These are phyloP conservation scores for Colletotrichum australisinense DNA, from an alignment of 2,329 filamentous ascomycete genomes.

Conservation along the genomic window DNA sequence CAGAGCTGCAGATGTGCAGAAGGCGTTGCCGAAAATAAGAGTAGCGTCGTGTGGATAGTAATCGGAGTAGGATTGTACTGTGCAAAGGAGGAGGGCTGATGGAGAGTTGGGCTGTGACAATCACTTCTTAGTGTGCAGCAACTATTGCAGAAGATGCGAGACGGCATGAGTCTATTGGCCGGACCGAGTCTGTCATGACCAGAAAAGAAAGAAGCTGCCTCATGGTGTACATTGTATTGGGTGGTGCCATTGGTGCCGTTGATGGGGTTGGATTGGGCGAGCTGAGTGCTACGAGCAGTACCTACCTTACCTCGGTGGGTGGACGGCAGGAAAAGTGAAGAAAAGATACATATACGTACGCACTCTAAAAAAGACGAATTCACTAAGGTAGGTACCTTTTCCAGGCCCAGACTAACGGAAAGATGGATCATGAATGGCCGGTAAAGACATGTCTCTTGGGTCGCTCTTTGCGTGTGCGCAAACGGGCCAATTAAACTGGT, in stretches of 20 bases:
- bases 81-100: not conserved
- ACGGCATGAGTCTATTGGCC: conserved; percentile 15
- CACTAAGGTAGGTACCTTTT: too few species aligned
- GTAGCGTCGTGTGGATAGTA: not conserved
- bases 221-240: conserved; percentile 3
- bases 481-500: conserved; percentile 19
- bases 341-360: not conserved
- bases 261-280: conserved; percentile 9
- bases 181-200: not conserved
- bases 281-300: not conserved
- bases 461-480: conserved; percentile 22
- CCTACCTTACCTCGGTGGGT: not conserved
- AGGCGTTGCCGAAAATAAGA: conserved; percentile 24
- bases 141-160: not conserved
- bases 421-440: not conserved
- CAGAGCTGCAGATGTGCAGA: conserved; percentile 11
- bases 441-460: not conserved
- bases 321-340: not conserved
- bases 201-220: not conserved
- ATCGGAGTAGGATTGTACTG: not conserved
- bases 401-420: not conserved
- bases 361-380: not conserved
- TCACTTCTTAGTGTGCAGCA: not conserved
- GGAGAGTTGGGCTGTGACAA: not conserved
- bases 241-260: not conserved